Evolutionary conservation across 768 basidiomycete species (phyloP).

Genomic region (Xerocomellus amylosporus): DNA sequence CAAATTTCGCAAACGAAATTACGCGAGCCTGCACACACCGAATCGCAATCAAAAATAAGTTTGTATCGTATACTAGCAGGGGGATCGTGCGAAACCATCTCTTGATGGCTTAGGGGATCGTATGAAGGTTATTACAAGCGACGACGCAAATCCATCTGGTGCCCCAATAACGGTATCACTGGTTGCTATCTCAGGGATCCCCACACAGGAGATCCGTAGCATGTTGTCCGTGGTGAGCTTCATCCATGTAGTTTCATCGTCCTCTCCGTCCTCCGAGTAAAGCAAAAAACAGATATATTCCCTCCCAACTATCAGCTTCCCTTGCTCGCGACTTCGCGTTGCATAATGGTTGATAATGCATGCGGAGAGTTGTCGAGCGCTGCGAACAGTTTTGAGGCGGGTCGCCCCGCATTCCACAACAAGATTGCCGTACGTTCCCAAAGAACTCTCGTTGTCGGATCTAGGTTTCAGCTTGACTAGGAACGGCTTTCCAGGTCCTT

Average conservation of each 20-base stretch:
- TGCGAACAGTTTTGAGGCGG: not conserved
- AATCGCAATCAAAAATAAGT: too few relatives aligned
- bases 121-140: not conserved
- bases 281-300: conserved; percentile 8
- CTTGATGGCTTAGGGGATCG: too few relatives aligned
- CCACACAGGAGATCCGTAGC: not conserved
- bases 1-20: too few relatives aligned
- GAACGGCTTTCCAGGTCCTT: not conserved
- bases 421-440: not conserved
- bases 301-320: not conserved
- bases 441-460: not conserved
- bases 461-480: not conserved
- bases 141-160: not conserved
- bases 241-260: not conserved
- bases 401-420: conserved; percentile 6
- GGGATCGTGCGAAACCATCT: not conserved
- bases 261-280: not conserved
- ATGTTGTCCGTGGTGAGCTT: conserved; percentile 6
- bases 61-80: too few relatives aligned
- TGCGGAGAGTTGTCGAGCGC: conserved; percentile 3
- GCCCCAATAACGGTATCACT: not conserved
- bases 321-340: not conserved
- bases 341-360: conserved; percentile 7
- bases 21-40: too few relatives aligned
- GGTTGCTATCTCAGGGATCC: not conserved